These are phyloP conservation scores for Austroboletus niveus DNA, from an alignment of 1,284 basidiomycete genomes.

Conservation along the genomic window DNA sequence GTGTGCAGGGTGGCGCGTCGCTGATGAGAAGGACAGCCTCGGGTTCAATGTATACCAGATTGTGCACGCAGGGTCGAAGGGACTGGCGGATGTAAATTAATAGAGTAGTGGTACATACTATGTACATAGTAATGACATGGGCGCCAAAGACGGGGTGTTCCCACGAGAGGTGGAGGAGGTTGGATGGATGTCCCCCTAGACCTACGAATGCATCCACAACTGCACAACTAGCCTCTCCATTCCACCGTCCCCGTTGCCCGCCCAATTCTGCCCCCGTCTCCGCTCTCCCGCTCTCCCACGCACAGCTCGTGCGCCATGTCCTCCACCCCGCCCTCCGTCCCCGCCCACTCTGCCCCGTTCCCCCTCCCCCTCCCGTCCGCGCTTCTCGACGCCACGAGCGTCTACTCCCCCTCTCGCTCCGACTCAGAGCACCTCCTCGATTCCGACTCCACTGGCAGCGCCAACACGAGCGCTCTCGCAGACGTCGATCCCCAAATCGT, in stretches of 20 bases:
- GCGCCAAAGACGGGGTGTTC: conserved; percentile 14
- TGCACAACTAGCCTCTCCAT: conserved; percentile 14
- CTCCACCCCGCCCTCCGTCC: conserved; percentile 5
- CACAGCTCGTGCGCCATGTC: conserved; percentile 7
- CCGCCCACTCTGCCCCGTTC: conserved; percentile 7
- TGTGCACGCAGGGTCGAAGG: conserved; percentile 30
- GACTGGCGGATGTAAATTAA: background rate
- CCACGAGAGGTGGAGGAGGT: conserved; percentile 19
- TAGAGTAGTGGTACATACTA: too few species aligned
- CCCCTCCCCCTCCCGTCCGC: conserved; percentile 1
- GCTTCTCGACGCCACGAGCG: background rate
- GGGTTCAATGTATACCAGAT: conserved; percentile 75
- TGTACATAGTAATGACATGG: background rate
- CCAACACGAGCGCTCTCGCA: conserved; percentile 14
- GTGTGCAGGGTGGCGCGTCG: background rate
- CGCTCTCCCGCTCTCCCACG: background rate
- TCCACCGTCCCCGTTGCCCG: background rate
- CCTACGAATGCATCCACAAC: conserved; percentile 29
- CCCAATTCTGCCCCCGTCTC: conserved; percentile 4
- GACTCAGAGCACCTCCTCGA: conserved; percentile 32
- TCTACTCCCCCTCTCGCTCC: conserved; percentile 20
- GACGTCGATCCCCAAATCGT: conserved; percentile 69
- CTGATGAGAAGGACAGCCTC: conserved; percentile 45
- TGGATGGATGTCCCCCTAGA: conserved; percentile 30
- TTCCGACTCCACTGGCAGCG: conserved; percentile 22